Evolutionary conservation across 345 rosid genomes (phyloP), one percentile per base, ranked within the genome.

Genomic region (Viola odorata): DNA sequence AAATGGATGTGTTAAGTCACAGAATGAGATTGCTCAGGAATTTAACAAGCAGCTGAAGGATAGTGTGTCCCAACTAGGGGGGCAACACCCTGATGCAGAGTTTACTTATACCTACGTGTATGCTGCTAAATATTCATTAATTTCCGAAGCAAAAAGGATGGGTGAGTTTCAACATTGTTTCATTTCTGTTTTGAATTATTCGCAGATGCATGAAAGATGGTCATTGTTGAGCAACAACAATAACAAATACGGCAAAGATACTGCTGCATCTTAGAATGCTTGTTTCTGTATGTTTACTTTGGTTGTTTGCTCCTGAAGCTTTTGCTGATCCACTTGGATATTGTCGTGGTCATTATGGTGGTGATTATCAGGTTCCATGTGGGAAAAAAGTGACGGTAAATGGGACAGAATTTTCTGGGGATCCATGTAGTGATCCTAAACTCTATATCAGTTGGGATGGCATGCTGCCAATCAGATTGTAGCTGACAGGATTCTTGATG

Each of bases 281-380:
- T 32, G 5, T 11, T 8, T 53, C 39, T 5, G 37, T 23, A 4
- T 6, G 9, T 4, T 13, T 15, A 5, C 7, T 50, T 12, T 1
- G 2, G 5, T 14, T 23, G 5, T 55, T 60, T 23, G 32, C 2
- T 23, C 32, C 32, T 61, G 39, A 54, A 85, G 88, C 88, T 48
- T 89, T 83, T 63, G 45, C 47, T 60, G 37, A 69, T 5, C 84
- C 91, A 57, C 61, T 83, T 12, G 23, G 75, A 16, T 85, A 86
- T 9, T 87, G 91, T 42, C 85, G 95, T 69, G 91, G 97, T 3
- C 82, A 85, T 44, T 86, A 88, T 55, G 32, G 32, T 23, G 91
- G 90, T 74, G 71, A 80, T 77, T 71, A 58, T 8, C 39, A 37
- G 0, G 58, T 58, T 13, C 79, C 67, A 65, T 81, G 89, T 60